A percentile compares a stretch with the other conserved stretches of the same genome.
These are phyloP conservation scores for Daldinia caldariorum DNA, from an alignment of 495 filamentous ascomycete species.

Conservation along the genomic window DNA sequence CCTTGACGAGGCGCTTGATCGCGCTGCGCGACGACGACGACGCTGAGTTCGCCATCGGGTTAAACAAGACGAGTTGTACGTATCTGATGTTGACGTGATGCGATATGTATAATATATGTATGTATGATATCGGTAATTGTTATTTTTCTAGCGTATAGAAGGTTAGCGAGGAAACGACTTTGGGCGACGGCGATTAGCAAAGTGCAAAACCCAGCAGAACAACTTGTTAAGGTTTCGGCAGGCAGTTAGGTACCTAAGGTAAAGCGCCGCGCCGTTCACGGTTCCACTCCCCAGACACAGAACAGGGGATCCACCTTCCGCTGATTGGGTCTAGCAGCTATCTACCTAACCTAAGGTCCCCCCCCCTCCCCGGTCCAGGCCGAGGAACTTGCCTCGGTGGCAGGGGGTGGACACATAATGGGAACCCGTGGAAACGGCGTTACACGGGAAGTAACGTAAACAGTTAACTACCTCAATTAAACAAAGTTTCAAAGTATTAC, in stretches of 20 bases:
- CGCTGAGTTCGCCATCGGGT: slow-evolving; percentile 16
- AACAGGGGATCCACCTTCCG: neutral
- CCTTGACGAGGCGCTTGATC: slow-evolving; percentile 55
- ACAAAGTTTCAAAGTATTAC: slow-evolving; percentile 2
- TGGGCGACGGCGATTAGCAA: neutral
- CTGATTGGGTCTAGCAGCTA: neutral
- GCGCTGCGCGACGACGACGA: slow-evolving; percentile 45
- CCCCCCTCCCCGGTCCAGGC: slow-evolving; percentile 1
- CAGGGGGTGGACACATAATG: slow-evolving; percentile 1
- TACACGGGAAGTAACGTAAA: slow-evolving; percentile 5
- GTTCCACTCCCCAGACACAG: neutral
- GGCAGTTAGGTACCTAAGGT: slow-evolving; percentile 3
- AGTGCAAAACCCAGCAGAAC: neutral
- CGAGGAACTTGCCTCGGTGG: slow-evolving; percentile 6
- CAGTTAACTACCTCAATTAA: neutral
- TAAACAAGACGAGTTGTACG: too few relatives aligned
- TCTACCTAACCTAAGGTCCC: too few relatives aligned
- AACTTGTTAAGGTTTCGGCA: slow-evolving; percentile 12
- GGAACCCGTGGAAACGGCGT: slow-evolving; percentile 2
- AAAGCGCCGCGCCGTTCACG: neutral
- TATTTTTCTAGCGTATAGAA: too few relatives aligned
- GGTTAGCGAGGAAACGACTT: too few relatives aligned
- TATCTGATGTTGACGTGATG: too few relatives aligned
- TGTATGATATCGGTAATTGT: too few relatives aligned
- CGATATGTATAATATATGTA: too few relatives aligned